phyloP scores from a whole-genome alignment of 2,329 filamentous ascomycete species.

The Aschersonia sp. region DNA sequence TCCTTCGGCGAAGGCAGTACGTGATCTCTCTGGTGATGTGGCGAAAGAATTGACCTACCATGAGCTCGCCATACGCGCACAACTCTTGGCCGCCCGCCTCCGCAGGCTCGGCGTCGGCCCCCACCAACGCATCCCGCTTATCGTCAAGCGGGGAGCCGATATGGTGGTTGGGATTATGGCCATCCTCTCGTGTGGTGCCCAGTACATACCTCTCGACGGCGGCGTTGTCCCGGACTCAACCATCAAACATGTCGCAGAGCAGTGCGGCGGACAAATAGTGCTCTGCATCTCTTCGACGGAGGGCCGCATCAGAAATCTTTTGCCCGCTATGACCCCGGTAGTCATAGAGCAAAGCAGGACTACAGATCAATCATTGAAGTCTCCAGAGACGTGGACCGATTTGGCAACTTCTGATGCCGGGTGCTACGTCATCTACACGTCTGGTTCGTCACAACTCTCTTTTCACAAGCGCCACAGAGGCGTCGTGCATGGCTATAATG shows the following conservation, averaged over 20 bases:
- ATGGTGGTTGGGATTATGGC: constrained; percentile 44
- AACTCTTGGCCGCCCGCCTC: constrained; percentile 26
- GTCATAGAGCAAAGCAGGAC: constrained; percentile 13
- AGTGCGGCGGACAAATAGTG: constrained; percentile 28
- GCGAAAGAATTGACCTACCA: constrained; percentile 25
- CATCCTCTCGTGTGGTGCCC: constrained; percentile 39
- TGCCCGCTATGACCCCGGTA: constrained; percentile 10
- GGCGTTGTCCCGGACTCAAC: constrained; percentile 33
- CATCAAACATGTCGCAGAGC: constrained; percentile 31
- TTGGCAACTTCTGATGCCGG: constrained; percentile 21
- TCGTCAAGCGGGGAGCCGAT: constrained; percentile 39
- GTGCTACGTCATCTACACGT: constrained; percentile 39
- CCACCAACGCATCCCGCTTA: constrained; percentile 34
- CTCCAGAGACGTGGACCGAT: constrained; percentile 12
- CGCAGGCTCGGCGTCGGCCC: constrained; percentile 22
- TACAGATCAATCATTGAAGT: background rate
- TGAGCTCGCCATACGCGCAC: constrained; percentile 26
- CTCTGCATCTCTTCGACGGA: constrained; percentile 30
- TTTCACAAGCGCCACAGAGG: background rate
- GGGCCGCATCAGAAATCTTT: constrained; percentile 15
- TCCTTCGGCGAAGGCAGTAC: constrained; percentile 23
- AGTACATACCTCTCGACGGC: constrained; percentile 46
- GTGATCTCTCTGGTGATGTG: constrained; percentile 15
- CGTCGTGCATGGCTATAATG: background rate
- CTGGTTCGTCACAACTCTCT: constrained; percentile 19